Base-by-base conservation (phyloP, 2,329 filamentous ascomycete species). In the Zopfia rhizophila region DNA sequence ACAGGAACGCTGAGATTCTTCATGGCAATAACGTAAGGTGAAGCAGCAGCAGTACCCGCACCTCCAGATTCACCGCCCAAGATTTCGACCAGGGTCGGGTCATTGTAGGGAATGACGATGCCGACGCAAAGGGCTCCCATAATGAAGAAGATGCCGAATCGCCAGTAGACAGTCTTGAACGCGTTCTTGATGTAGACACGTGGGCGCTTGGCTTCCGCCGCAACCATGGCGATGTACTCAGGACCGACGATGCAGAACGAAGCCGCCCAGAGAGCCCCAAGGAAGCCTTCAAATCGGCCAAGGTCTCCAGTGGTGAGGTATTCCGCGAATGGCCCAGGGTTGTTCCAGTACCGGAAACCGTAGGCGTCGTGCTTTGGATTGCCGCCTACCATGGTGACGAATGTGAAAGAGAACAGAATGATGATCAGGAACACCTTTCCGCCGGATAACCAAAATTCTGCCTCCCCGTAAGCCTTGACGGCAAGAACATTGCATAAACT, bases 81-180 rank as follows among this genome's bases (percentile, higher is more conserved):
- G 7, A 72, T 66, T 0, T 81, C 86, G 25, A 90, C 75, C 43
- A 88, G 88, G 10, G 88, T 89, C 7, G 90, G 75, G 38, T 92
- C 83, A 54, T 91, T 83, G 50, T 86, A 84, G 0, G 88, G 87
- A 16, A 74, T 51, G 21, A 75, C 67, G 21, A 78, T 72, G 18
- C 76, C 75, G 10, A 75, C 70, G 48, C 70, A 74, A 12, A 79
- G 61, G 5, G 75, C 74, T 14, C 74, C 74, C 2, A 73, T 65
- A 43, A 78, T 74, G 61, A 78, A 78, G 66, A 78, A 78, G 53
- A 74, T 59, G 24, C 70, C 72, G 38, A 78, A 75, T 38, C 76
- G 72, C 56, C 64, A 72, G 61, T 75, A 77, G 21, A 78, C 72
- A 7, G 75, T 76, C 63, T 77, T 78, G 68, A 76, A 78, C 4